Percentiles rank a stretch among this genome's conserved stretches.
phyloP scores from a whole-genome alignment of 305 asterid species.

The Galium porrigens region DNA sequence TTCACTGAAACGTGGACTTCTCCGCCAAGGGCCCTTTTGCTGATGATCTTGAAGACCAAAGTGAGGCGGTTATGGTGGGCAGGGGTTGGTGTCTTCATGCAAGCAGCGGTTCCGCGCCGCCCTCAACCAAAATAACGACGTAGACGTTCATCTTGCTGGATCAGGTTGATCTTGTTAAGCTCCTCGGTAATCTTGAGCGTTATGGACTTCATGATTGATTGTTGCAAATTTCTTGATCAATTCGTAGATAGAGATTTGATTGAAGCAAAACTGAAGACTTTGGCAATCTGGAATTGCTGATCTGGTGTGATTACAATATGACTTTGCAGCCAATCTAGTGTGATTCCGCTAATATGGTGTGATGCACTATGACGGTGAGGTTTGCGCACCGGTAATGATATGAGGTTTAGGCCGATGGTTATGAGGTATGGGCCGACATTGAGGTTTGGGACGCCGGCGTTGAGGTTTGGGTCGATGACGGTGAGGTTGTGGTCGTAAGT shows the following conservation, averaged over 20 bases:
- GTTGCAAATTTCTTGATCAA: neutral
- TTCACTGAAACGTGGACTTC: conserved; percentile 49
- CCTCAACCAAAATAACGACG: conserved; percentile 53
- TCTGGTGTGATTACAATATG: too few species aligned
- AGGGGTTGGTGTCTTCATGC: conserved; percentile 52
- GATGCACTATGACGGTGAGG: too few species aligned
- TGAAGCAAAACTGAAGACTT: neutral
- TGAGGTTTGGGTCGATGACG: too few species aligned
- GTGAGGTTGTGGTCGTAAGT: too few species aligned
- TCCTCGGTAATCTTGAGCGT: conserved; percentile 46
- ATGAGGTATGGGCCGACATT: too few species aligned
- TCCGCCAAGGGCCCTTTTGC: conserved; percentile 59
- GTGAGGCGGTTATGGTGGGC: conserved; percentile 40
- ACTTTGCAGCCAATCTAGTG: too few species aligned
- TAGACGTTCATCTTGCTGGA: conserved; percentile 63
- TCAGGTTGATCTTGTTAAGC: conserved; percentile 49
- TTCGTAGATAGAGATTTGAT: neutral
- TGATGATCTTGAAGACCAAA: conserved; percentile 43
- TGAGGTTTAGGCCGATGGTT: too few species aligned
- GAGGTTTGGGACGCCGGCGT: too few species aligned
- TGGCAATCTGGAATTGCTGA: neutral
- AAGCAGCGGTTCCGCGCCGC: conserved; percentile 24
- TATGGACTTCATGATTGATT: conserved; percentile 32
- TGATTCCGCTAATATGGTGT: too few species aligned
- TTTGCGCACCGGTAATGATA: too few species aligned